phyloP scores from a whole-genome alignment of 768 basidiomycete genomes.

The Podaxis rugospora region DNA sequence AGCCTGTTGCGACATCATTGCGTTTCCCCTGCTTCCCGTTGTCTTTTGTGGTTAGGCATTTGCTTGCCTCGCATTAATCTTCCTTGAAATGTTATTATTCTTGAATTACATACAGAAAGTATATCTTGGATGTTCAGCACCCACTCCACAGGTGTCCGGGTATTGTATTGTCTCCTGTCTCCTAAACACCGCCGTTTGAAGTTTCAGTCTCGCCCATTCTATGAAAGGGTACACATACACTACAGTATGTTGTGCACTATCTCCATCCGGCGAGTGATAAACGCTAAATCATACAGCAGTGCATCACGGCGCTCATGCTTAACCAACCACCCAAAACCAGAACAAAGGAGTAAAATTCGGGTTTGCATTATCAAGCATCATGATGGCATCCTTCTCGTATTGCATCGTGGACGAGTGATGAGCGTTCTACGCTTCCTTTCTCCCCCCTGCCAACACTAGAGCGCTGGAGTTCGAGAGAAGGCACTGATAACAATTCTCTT shows the following conservation, averaged over 20 bases:
- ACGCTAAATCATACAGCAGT: neutral
- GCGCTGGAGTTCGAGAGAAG: neutral
- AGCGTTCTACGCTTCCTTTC: neutral
- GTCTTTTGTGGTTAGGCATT: neutral
- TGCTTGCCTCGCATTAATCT: neutral
- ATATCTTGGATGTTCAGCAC: neutral
- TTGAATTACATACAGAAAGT: neutral
- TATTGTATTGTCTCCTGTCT: neutral
- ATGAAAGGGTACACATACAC: neutral
- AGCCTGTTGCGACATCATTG: neutral
- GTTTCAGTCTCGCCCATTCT: neutral
- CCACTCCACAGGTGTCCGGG: neutral
- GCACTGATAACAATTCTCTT: neutral
- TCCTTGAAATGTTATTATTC: neutral
- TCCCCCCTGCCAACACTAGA: neutral
- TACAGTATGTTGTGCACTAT: too few species aligned
- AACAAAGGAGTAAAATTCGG: neutral
- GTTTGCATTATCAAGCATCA: neutral
- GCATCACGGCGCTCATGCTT: neutral
- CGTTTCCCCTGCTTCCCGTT: neutral
- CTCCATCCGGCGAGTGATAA: too few species aligned
- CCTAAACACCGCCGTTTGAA: neutral
- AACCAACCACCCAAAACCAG: neutral
- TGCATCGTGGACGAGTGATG: neutral
- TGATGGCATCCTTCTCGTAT: neutral